Evolutionary conservation across 305 asterid species (phyloP).

Genomic region (Solanum hybrid): DNA sequence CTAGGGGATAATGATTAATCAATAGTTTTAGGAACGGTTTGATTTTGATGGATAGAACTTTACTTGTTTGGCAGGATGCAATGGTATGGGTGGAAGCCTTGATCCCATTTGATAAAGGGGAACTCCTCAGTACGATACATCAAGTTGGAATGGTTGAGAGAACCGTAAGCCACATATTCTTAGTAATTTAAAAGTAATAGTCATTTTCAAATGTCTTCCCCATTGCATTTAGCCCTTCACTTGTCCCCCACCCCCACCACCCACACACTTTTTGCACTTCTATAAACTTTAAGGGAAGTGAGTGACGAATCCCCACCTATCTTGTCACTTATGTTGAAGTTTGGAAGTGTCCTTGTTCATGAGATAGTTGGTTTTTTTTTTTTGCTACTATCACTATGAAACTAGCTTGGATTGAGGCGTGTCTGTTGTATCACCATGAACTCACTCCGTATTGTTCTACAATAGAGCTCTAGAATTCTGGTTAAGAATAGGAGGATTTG

Average conservation of each 20-base stretch:
- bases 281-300: not conserved
- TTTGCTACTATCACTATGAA: not conserved
- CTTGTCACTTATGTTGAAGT: not conserved
- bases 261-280: not conserved
- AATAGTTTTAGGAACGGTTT: not conserved
- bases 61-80: conserved; percentile 41
- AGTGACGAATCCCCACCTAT: not conserved
- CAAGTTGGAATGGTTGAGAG: conserved; percentile 84
- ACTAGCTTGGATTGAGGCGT: not conserved
- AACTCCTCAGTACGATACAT: conserved; percentile 79
- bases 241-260: not conserved
- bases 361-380: not conserved
- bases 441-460: not conserved
- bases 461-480: not conserved
- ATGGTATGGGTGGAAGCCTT: conserved; percentile 98
- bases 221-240: not conserved
- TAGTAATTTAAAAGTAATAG: not conserved
- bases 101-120: conserved; percentile 89
- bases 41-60: not conserved
- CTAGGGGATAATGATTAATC: not conserved
- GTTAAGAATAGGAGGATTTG: not conserved
- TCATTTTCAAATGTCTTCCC: not conserved
- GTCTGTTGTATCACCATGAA: not conserved
- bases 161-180: conserved; percentile 42
- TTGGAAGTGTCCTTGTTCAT: not conserved